Conservation (phyloP, 192 early-diverging fungal genomes). For the Backusella morwellensis region DNA sequence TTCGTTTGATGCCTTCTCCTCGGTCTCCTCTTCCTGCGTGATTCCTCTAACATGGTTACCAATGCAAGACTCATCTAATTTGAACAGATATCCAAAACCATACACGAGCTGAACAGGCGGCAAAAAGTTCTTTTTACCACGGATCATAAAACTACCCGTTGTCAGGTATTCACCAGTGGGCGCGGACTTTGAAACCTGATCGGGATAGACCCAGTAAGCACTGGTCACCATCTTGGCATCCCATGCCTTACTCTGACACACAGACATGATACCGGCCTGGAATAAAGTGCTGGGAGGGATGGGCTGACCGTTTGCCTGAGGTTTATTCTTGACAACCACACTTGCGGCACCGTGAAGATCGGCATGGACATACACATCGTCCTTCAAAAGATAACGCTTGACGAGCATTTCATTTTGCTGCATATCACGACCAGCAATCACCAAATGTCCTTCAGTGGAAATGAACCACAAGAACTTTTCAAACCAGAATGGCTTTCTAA, state of each 20-base stretch:
- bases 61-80: constrained; percentile 79
- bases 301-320: constrained; percentile 43
- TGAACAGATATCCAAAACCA: constrained; percentile 95
- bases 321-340: constrained; percentile 84
- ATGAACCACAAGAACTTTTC: constrained; percentile 98
- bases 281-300: constrained; percentile 89
- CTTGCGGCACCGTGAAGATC: constrained; percentile 91
- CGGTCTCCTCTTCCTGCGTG: constrained; percentile 20
- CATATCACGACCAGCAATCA: constrained; percentile 91
- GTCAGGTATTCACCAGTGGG: constrained; percentile 90
- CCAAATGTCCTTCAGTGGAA: constrained; percentile 87
- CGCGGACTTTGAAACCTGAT: constrained; percentile 86
- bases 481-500: constrained; percentile 96
- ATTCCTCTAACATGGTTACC: constrained; percentile 77
- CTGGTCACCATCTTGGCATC: constrained; percentile 94
- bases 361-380: constrained; percentile 90
- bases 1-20: background rate
- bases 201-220: constrained; percentile 91
- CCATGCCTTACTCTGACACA: constrained; percentile 94
- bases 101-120: constrained; percentile 93
- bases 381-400: constrained; percentile 59
- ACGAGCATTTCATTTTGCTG: constrained; percentile 93
- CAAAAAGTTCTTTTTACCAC: constrained; percentile 92
- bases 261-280: constrained; percentile 95
- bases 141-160: constrained; percentile 91